Percentiles rank a stretch among this genome's conserved stretches.
Conservation (phyloP, 2,329 filamentous ascomycete genomes). For the Teratosphaeria destructans region DNA sequence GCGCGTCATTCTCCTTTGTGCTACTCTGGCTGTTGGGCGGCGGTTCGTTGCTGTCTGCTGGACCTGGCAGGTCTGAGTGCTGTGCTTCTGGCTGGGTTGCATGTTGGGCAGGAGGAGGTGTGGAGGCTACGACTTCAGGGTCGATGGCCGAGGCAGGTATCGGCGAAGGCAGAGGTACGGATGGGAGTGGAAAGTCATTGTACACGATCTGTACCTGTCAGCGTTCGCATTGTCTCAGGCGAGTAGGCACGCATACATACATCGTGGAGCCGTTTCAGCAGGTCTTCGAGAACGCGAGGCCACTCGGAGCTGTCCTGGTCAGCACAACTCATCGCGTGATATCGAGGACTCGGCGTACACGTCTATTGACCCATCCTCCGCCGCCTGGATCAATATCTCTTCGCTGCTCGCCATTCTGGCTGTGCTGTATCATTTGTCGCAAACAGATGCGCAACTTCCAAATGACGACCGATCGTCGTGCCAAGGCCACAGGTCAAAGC, state of each 20-base stretch:
- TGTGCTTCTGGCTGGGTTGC: slow-evolving; percentile 19
- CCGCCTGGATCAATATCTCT: slow-evolving; percentile 44
- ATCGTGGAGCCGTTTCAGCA: slow-evolving; percentile 60
- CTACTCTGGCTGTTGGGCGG: slow-evolving; percentile 40
- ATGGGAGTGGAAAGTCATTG: slow-evolving; percentile 64
- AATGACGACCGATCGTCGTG: neutral
- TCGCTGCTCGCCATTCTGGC: slow-evolving; percentile 29
- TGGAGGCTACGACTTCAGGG: slow-evolving; percentile 21
- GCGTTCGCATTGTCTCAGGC: slow-evolving; percentile 5
- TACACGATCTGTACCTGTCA: slow-evolving; percentile 52
- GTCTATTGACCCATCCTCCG: slow-evolving; percentile 49
- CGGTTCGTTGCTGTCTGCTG: slow-evolving; percentile 8
- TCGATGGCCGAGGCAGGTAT: slow-evolving; percentile 29
- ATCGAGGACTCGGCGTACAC: slow-evolving; percentile 34
- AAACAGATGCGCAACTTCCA: slow-evolving; percentile 7
- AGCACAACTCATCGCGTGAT: slow-evolving; percentile 22
- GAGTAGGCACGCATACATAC: slow-evolving; percentile 27
- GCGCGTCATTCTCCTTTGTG: slow-evolving; percentile 58
- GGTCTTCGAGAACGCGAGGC: slow-evolving; percentile 54
- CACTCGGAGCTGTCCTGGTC: slow-evolving; percentile 51
- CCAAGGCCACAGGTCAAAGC: neutral
- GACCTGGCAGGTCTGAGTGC: slow-evolving; percentile 13
- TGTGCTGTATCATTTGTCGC: slow-evolving; percentile 11
- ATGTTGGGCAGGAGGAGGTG: slow-evolving; percentile 23
- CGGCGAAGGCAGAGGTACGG: slow-evolving; percentile 40